These are phyloP conservation scores for Dictyostelium intermedium DNA, from an alignment of 78 protist species.

Conservation along the genomic window DNA sequence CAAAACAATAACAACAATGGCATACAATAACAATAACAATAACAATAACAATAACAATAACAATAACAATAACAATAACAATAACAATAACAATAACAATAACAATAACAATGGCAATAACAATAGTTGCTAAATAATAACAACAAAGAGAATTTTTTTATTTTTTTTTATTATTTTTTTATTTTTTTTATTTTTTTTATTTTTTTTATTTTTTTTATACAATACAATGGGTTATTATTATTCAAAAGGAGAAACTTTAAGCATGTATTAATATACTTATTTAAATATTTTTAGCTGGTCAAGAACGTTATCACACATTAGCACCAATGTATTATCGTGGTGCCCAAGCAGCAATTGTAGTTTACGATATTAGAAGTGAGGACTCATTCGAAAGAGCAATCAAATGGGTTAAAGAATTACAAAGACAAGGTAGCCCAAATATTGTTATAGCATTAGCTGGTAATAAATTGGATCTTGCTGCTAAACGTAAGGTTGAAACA, in stretches of 20 bases:
- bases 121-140: too few species aligned
- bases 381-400: conserved; percentile 93
- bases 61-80: too few species aligned
- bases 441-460: conserved; percentile 97
- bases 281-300: conserved; percentile 63
- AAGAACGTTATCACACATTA: conserved; percentile 92
- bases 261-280: too few species aligned
- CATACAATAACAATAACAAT: too few species aligned
- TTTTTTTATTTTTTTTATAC: too few species aligned
- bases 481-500: conserved; percentile 84
- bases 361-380: conserved; percentile 92
- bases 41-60: too few species aligned
- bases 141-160: too few species aligned
- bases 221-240: neutral
- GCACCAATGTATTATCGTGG: conserved; percentile 99
- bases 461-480: conserved; percentile 96
- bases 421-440: conserved; percentile 96
- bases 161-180: too few species aligned
- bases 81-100: too few species aligned
- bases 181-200: too few species aligned
- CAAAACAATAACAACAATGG: too few species aligned
- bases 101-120: too few species aligned
- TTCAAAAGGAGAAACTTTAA: neutral
- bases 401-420: conserved; percentile 97
- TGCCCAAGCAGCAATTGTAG: conserved; percentile 97